Percentiles rank a stretch among this genome's conserved stretches.
Evolutionary conservation across 2,329 filamentous ascomycete species (phyloP).

Genomic region (Sarocladiaceae sp.): DNA sequence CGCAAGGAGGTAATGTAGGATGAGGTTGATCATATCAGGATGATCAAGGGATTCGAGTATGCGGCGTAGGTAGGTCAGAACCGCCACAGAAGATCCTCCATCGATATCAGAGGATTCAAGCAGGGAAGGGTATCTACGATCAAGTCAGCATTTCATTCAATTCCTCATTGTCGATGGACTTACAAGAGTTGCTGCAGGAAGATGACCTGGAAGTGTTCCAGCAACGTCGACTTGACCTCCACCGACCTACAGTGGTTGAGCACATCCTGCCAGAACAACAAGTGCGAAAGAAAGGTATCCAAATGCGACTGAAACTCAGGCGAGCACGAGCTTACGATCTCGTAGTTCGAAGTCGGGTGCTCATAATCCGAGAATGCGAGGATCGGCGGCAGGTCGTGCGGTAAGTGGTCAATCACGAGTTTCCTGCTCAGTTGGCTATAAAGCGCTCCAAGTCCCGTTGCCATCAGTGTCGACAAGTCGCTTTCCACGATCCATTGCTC

Average conservation of each 20-base stretch:
- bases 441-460: slow-evolving; percentile 80
- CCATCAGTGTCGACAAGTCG: slow-evolving; percentile 94
- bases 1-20: slow-evolving; percentile 86
- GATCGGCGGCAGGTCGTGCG: slow-evolving; percentile 73
- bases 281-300: slow-evolving; percentile 88
- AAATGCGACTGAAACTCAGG: slow-evolving; percentile 79
- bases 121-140: slow-evolving; percentile 81
- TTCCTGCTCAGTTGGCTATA: slow-evolving; percentile 68
- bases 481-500: slow-evolving; percentile 98
- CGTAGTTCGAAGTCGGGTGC: slow-evolving; percentile 63
- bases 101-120: slow-evolving; percentile 96
- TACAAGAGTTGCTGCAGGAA: slow-evolving; percentile 92
- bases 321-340: slow-evolving; percentile 71
- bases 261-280: slow-evolving; percentile 97
- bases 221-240: slow-evolving; percentile 86
- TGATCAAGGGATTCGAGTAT: slow-evolving; percentile 91
- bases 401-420: slow-evolving; percentile 73
- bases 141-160: slow-evolving; percentile 13
- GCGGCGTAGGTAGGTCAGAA: slow-evolving; percentile 85
- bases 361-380: slow-evolving; percentile 86
- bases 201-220: slow-evolving; percentile 96
- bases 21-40: slow-evolving; percentile 89
- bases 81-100: slow-evolving; percentile 92
- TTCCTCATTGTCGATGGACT: slow-evolving; percentile 24
- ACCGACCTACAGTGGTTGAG: slow-evolving; percentile 89